Evolutionary conservation across 352 stramenopile species (phyloP), one percentile per base, ranked within the genome.

Genomic region (Pilasporangium apinafurcum): DNA sequence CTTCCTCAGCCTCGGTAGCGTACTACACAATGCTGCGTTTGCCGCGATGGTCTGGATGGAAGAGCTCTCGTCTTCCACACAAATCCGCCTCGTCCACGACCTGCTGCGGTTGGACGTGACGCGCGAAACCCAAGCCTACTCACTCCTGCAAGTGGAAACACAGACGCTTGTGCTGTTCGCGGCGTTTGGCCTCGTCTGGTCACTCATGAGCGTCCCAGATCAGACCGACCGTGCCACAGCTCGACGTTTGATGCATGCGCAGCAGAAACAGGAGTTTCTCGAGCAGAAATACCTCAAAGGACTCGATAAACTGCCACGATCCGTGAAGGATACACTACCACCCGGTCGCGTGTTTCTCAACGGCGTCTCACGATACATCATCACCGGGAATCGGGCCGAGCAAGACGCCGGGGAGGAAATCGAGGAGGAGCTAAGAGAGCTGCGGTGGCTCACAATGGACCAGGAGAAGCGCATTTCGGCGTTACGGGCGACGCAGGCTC

Each of bases 321-420:
- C 36, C 0, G 38, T 73, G 18, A 62, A 56, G 25, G 53, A 64
- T 3, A 33, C 44, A 2, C 50, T 84, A 5, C 56, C 70, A 17
- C 18, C 37, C 0, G 79, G 79, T 2, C 72, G 60, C 22, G 66
- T 88, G 1, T 89, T 86, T 40, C 69, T 87, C 49, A 88, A 88
- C 30, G 79, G 79, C 24, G 65, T 91, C 0, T 70, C 75, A 9
- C 47, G 57, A 30, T 89, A 85, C 39, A 48, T 89, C 14, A 59
- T 87, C 24, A 89, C 71, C 14, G 79, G 79, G 18, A 65, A 87
- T 57, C 76, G 80, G 27, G 46, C 42, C 12, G 79, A 88, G 30
- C 62, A 87, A 49, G 79, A 88, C 41, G 68, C 64, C 10, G 76
- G 71, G 6, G 76, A 87, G 37, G 79, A 91, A 17, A 41, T 91